Evolutionary conservation across 176 grass and related monocot species (phyloP).

Genomic region (Pontederia paniculata): DNA sequence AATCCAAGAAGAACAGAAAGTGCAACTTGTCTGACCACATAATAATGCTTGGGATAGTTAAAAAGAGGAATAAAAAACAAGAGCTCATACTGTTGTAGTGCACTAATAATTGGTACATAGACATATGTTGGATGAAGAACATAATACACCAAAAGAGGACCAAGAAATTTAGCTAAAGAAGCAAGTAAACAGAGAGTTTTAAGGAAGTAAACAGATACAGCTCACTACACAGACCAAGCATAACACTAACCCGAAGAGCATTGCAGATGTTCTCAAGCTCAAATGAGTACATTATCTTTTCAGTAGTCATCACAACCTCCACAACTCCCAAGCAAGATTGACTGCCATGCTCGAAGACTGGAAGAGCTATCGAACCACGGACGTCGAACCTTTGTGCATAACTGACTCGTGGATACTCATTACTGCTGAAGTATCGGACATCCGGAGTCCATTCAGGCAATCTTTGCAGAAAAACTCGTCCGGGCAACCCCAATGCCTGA

Average conservation of each 20-base stretch:
- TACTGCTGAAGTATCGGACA: slow-evolving; percentile 55
- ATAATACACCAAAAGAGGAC: too few species aligned
- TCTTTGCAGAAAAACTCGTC: slow-evolving; percentile 68
- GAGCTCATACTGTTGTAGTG: too few species aligned
- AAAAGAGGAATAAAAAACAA: too few species aligned
- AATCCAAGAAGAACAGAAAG: too few species aligned
- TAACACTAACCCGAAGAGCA: slow-evolving; percentile 58
- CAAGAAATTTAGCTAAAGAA: too few species aligned
- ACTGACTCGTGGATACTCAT: slow-evolving; percentile 55
- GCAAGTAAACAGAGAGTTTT: neutral
- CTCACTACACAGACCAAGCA: neutral
- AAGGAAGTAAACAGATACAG: neutral
- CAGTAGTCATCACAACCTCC: slow-evolving; percentile 70
- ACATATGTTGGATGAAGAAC: too few species aligned
- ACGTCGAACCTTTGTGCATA: slow-evolving; percentile 48
- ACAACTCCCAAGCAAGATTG: slow-evolving; percentile 74
- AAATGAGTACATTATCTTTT: slow-evolving; percentile 67
- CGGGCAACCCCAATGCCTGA: slow-evolving; percentile 44
- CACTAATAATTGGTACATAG: too few species aligned
- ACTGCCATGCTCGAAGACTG: slow-evolving; percentile 54
- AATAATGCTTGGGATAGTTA: too few species aligned
- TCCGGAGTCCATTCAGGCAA: slow-evolving; percentile 96
- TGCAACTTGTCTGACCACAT: too few species aligned
- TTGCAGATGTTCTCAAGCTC: slow-evolving; percentile 73
- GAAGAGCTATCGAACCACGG: slow-evolving; percentile 72